A percentile compares a stretch with the other conserved stretches of the same genome.
phyloP scores from a whole-genome alignment of 148 eudicot species.

The Heliosperma pusillum region DNA sequence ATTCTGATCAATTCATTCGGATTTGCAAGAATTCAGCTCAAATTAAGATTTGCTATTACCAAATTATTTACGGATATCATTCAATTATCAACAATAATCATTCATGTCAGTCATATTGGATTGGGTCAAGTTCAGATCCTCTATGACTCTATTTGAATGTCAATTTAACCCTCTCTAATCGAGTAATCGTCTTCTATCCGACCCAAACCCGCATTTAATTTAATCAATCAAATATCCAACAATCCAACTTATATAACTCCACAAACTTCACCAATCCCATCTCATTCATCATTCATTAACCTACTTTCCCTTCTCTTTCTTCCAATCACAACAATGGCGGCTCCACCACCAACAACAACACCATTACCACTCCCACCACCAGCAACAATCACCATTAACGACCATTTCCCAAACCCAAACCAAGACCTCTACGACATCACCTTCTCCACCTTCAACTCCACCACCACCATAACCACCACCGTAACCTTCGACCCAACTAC shows the following conservation, averaged over 20 bases:
- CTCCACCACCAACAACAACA: not conserved
- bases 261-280: not conserved
- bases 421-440: conserved; percentile 21
- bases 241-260: not conserved
- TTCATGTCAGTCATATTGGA: no score
- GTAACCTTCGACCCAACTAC: conserved; percentile 22
- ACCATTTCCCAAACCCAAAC: conserved; percentile 15
- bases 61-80: no score
- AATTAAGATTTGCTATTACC: no score
- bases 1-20: no score
- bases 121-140: no score
- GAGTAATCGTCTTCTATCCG: not conserved
- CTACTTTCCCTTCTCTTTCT: not conserved
- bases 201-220: not conserved
- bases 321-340: conserved; percentile 10
- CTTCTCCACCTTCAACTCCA: conserved; percentile 20
- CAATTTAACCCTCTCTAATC: no score
- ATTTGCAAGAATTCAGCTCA: no score
- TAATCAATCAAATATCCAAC: not conserved
- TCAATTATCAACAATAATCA: no score
- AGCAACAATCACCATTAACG: conserved; percentile 18
- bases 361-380: no score
- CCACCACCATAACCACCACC: conserved; percentile 26
- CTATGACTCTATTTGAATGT: no score
- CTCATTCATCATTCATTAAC: no score